Base-by-base conservation (phyloP, 148 eudicot genomes). In the Amaranthus hypochondriacus region DNA sequence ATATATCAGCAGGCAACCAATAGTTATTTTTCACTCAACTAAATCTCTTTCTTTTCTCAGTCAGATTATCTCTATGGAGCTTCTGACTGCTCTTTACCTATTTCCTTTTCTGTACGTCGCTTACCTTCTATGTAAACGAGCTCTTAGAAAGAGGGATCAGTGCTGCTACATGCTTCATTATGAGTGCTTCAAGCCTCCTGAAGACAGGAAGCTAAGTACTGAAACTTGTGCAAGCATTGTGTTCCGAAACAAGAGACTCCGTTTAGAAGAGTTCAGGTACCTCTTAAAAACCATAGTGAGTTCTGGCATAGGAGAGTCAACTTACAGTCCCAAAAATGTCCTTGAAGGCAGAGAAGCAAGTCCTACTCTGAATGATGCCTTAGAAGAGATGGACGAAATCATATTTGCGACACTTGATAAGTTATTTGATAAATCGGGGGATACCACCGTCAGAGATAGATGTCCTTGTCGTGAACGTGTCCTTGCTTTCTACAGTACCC, bases 401-500 rank as follows among this genome's bases (percentile, higher is more conserved):
- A 67, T 86, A 43, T 79, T 75, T 13, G 82, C 81, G 21, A 87
- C 94, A 4, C 84, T 89, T 2, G 87, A 87, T 44, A 72, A 77
- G 10, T 74, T 92, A 9, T 89, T 88, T 63, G 39, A 71, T 4
- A 80, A 74, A 72, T 58, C 96, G 4, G 79, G 84, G 4, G n/a
- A 13, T 90, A 21, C 69, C 81, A 0, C 96, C 98, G 1, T 50
- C 64, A 1, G 85, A 89, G 3, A 82, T 93, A 13, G 94, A 90
- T 58, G 81, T 93, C 65, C 89, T 93, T 0, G 93, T 93, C 10
- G 94, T 88, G 54, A 93, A 87, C 13, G 94, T 90, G 8, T 88
- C 96, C 4, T 65, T 90, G 43, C 79, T 90, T 0, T 73, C 96
- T 1, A 52, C 88, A 0, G 67, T 72, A 9, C 98, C 98, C 0